These are phyloP conservation scores for Austroboletus festivus DNA, from an alignment of 768 basidiomycete species.

Conservation along the genomic window DNA sequence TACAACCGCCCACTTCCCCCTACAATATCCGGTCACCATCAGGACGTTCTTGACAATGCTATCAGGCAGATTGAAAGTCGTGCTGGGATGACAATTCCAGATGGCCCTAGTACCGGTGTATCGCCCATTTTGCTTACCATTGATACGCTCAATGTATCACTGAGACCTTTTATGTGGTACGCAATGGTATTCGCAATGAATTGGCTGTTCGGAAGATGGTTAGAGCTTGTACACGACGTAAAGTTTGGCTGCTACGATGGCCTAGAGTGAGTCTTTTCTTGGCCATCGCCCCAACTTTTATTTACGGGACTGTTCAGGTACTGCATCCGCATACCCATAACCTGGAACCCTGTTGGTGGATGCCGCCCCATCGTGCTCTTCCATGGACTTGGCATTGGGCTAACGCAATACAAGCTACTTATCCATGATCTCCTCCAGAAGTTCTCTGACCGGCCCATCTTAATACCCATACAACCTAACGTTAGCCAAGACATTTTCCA, in stretches of 20 bases:
- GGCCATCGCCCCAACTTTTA: neutral
- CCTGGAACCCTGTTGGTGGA: constrained; percentile 58
- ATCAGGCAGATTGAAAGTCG: constrained; percentile 67
- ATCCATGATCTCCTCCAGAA: constrained; percentile 54
- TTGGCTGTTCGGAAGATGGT: constrained; percentile 42
- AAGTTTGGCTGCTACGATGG: constrained; percentile 51
- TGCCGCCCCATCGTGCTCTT: constrained; percentile 76
- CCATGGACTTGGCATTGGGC: constrained; percentile 86
- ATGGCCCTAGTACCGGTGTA: constrained; percentile 52
- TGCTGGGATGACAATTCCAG: constrained; percentile 59
- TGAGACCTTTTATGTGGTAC: constrained; percentile 71
- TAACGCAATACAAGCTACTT: constrained; percentile 65
- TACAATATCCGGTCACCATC: constrained; percentile 44
- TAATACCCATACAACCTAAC: constrained; percentile 80
- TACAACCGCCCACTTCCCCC: constrained; percentile 65
- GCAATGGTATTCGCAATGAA: constrained; percentile 48
- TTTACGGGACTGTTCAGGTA: constrained; percentile 45
- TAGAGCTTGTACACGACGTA: constrained; percentile 41
- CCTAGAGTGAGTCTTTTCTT: constrained; percentile 55
- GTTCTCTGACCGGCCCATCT: constrained; percentile 65
- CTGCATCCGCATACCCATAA: constrained; percentile 63
- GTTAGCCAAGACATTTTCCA: constrained; percentile 87
- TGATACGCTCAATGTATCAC: constrained; percentile 67
- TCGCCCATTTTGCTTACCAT: constrained; percentile 68
- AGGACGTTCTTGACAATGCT: constrained; percentile 53